These are phyloP conservation scores for Pseudogymnoascus sp. DNA, from an alignment of 2,329 filamentous ascomycete species.

Conservation along the genomic window DNA sequence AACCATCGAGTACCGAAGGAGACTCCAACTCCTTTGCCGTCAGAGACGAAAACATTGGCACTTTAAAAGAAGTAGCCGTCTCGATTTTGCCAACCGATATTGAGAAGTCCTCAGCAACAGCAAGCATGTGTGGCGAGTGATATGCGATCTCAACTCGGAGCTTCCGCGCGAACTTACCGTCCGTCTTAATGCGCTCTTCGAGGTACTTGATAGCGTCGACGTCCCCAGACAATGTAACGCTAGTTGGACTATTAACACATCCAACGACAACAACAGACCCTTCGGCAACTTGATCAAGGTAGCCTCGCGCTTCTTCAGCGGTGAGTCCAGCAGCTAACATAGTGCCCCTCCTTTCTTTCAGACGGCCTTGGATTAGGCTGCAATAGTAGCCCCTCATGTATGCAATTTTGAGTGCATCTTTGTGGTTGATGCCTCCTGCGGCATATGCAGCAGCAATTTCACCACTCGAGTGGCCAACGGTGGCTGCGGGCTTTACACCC, in stretches of 20 bases:
- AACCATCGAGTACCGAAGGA: slow-evolving; percentile 23
- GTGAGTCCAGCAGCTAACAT: slow-evolving; percentile 22
- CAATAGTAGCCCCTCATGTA: slow-evolving; percentile 31
- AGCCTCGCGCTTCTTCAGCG: slow-evolving; percentile 19
- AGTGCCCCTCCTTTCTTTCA: background rate
- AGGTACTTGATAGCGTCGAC: slow-evolving; percentile 10
- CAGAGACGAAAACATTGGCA: slow-evolving; percentile 1
- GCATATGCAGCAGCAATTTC: slow-evolving; percentile 44
- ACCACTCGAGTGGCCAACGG: slow-evolving; percentile 41
- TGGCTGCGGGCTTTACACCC: slow-evolving; percentile 31
- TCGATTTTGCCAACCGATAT: slow-evolving; percentile 12
- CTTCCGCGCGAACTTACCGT: slow-evolving; percentile 25
- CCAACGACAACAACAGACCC: slow-evolving; percentile 26
- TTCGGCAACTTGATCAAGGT: background rate
- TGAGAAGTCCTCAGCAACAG: slow-evolving; percentile 23
- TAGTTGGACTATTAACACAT: slow-evolving; percentile 28
- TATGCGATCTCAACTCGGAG: slow-evolving; percentile 28
- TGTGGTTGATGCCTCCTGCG: slow-evolving; percentile 28
- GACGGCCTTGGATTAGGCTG: background rate
- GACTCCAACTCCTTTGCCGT: slow-evolving; percentile 17
- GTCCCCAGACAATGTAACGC: slow-evolving; percentile 26
- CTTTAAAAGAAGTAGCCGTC: slow-evolving; percentile 10
- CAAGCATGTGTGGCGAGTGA: slow-evolving; percentile 30
- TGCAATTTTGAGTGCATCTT: slow-evolving; percentile 36
- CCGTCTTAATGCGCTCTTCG: slow-evolving; percentile 20